These are phyloP conservation scores for Gardenia jasminoides DNA, from an alignment of 257 asterid species.

Conservation along the genomic window DNA sequence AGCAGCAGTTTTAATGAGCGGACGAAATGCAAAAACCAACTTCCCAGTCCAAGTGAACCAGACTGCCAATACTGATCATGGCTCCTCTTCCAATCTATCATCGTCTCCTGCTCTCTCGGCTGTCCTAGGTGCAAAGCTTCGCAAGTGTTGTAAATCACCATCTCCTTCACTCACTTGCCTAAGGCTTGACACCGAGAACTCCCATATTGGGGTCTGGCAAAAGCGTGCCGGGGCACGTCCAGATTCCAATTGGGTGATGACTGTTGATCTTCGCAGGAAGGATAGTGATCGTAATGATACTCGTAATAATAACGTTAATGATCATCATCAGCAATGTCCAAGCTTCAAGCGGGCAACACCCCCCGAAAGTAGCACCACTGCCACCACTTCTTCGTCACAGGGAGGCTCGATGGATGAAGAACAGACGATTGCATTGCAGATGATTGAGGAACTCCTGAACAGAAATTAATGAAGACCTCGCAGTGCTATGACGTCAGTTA, in stretches of 20 bases:
- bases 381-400: neutral
- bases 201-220: constrained; percentile 63
- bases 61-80: neutral
- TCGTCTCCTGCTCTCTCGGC: constrained; percentile 29
- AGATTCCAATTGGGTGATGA: constrained; percentile 54
- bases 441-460: constrained; percentile 57
- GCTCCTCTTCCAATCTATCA: constrained; percentile 14
- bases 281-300: neutral
- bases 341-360: neutral
- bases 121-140: constrained; percentile 43
- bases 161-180: constrained; percentile 61
- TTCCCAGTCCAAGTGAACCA: constrained; percentile 33
- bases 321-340: neutral
- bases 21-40: constrained; percentile 60
- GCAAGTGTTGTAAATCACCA: constrained; percentile 38
- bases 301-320: neutral
- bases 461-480: constrained; percentile 19
- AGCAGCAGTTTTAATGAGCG: constrained; percentile 56
- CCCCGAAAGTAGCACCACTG: neutral
- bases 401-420: constrained; percentile 35
- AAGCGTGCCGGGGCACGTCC: constrained; percentile 50
- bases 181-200: constrained; percentile 56
- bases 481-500: neutral
- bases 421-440: constrained; percentile 48
- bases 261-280: constrained; percentile 44